Conservation (phyloP, 176 grass and related monocot genomes). For the Pontederia paniculata region DNA sequence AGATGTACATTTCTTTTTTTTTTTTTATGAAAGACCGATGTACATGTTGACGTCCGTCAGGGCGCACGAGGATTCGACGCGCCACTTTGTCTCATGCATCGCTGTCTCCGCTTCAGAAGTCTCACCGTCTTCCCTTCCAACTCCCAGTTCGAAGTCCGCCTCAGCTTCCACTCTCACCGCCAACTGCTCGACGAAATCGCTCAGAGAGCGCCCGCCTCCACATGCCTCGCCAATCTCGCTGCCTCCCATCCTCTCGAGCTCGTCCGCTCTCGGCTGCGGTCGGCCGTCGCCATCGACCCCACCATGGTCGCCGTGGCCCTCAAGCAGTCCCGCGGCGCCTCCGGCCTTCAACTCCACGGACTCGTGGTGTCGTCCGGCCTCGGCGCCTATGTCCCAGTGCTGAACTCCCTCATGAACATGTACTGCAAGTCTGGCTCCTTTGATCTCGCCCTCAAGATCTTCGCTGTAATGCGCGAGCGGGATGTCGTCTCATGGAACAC, state of each 20-base stretch:
- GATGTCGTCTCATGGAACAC: constrained; percentile 78
- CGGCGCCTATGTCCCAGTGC: constrained; percentile 30
- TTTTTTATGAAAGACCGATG: too few species aligned
- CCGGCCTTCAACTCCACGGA: constrained; percentile 46
- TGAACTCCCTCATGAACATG: constrained; percentile 62
- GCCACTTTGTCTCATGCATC: too few species aligned
- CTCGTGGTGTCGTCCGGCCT: constrained; percentile 40
- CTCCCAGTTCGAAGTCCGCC: neutral
- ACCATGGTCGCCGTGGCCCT: constrained; percentile 26
- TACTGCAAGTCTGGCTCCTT: constrained; percentile 45
- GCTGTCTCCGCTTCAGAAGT: too few species aligned
- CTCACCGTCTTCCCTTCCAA: too few species aligned
- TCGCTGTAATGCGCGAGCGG: constrained; percentile 20
- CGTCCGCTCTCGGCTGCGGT: constrained; percentile 6
- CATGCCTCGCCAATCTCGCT: too few species aligned
- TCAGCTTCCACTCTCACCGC: constrained; percentile 10
- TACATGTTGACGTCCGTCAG: too few species aligned
- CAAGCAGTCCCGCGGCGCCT: constrained; percentile 2
- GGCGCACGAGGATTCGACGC: too few species aligned
- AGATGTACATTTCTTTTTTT: too few species aligned
- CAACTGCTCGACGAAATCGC: constrained; percentile 29
- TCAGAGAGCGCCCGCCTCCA: neutral
- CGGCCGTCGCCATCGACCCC: constrained; percentile 23
- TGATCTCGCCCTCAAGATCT: constrained; percentile 28
- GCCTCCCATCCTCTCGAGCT: neutral